A percentile compares a stretch with the other conserved stretches of the same genome.
These are phyloP conservation scores for Salvia hispanica DNA, from an alignment of 257 asterid genomes.

Conservation along the genomic window DNA sequence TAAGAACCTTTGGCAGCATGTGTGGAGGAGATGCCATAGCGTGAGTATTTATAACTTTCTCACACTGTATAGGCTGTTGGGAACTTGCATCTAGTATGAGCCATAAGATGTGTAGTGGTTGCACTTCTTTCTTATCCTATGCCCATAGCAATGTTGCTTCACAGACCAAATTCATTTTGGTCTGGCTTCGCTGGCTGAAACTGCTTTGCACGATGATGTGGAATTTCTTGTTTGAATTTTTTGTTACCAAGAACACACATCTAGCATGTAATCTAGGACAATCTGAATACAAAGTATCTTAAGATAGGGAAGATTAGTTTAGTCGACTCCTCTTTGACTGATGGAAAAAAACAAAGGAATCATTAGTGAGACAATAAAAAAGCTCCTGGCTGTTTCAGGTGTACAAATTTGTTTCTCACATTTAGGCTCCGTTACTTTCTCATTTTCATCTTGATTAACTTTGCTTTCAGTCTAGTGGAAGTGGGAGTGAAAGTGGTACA, in stretches of 20 bases:
- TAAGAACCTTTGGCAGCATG: conserved; percentile 95
- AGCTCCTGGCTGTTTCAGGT: conserved; percentile 11
- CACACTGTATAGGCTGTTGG: conserved; percentile 14
- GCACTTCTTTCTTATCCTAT: conserved; percentile 10
- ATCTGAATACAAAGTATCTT: conserved; percentile 1
- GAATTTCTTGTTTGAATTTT: conserved; percentile 7
- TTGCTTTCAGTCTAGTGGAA: conserved; percentile 83
- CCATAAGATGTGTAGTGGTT: conserved; percentile 14
- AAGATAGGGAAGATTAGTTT: background rate
- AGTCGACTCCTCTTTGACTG: conserved; percentile 20
- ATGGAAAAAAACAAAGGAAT: background rate
- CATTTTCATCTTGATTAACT: conserved; percentile 30
- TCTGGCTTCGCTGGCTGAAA: conserved; percentile 1
- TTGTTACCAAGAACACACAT: background rate
- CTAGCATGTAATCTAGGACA: background rate
- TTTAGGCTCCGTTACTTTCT: conserved; percentile 9
- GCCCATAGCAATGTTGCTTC: conserved; percentile 18
- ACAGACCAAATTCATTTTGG: conserved; percentile 13
- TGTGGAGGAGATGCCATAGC: conserved; percentile 93
- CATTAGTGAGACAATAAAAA: conserved; percentile 10
- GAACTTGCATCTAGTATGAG: conserved; percentile 19
- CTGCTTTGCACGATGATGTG: background rate
- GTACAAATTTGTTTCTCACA: background rate
- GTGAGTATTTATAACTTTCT: conserved; percentile 47
- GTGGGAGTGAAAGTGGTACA: conserved; percentile 86